These are phyloP conservation scores for Tuctoria greenei DNA, from an alignment of 176 grass and related monocot genomes.

Conservation along the genomic window DNA sequence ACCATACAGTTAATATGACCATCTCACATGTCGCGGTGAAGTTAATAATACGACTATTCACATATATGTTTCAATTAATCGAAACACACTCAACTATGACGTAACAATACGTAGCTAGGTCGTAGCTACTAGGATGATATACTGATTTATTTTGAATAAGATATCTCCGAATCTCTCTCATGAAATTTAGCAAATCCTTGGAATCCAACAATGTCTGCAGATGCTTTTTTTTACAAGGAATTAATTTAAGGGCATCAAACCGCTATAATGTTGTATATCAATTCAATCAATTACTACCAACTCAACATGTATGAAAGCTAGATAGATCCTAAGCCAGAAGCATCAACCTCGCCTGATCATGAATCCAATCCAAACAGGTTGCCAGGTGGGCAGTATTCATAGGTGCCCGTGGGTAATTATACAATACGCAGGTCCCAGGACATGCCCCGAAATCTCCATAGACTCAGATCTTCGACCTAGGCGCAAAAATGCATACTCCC, in stretches of 20 bases:
- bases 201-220: background rate
- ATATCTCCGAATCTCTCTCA: background rate
- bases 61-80: background rate
- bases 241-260: background rate
- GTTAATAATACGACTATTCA: too few relatives aligned
- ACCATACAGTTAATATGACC: background rate
- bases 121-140: background rate
- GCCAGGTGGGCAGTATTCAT: background rate
- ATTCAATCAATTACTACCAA: conserved; percentile 22
- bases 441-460: background rate
- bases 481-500: background rate
- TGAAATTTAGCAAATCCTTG: background rate
- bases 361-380: background rate
- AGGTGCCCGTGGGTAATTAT: background rate
- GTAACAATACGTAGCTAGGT: background rate
- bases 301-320: background rate
- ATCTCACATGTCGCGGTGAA: background rate
- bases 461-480: background rate
- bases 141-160: background rate
- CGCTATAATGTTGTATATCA: background rate
- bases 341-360: background rate
- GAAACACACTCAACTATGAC: too few relatives aligned
- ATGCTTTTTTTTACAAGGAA: background rate
- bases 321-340: background rate
- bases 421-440: background rate